A percentile compares a stretch with the other conserved stretches of the same genome.
phyloP scores from a whole-genome alignment of 2,329 filamentous ascomycete species.

The Elsinoe fawcettii region DNA sequence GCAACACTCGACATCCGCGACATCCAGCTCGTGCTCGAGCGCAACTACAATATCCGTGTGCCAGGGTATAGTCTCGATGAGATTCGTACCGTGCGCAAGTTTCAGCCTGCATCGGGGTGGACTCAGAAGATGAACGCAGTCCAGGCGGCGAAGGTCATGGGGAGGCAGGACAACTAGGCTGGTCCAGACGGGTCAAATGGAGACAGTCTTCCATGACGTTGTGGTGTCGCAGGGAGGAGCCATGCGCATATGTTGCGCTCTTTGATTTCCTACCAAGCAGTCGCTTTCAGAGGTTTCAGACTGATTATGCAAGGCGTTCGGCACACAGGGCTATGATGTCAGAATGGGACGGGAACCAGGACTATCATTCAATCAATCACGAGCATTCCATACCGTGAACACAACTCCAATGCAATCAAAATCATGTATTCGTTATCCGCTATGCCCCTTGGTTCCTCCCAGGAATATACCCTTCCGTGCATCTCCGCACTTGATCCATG shows the following conservation, averaged over 20 bases:
- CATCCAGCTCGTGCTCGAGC: constrained; percentile 48
- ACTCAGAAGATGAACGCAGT: constrained; percentile 96
- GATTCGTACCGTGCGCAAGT: constrained; percentile 86
- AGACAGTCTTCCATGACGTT: not conserved
- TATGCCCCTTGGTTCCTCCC: not conserved
- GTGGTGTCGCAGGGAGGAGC: too few relatives aligned
- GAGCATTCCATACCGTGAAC: not conserved
- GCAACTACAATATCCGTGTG: constrained; percentile 69
- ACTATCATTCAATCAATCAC: too few relatives aligned
- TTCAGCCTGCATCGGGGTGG: constrained; percentile 81
- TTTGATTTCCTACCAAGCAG: too few relatives aligned
- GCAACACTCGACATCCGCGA: constrained; percentile 76
- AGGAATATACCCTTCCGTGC: too few relatives aligned
- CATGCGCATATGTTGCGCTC: too few relatives aligned
- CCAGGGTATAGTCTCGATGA: constrained; percentile 94
- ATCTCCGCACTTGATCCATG: not conserved
- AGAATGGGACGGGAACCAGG: not conserved
- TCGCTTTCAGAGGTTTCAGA: not conserved
- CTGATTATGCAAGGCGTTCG: not conserved
- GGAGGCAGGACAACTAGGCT: constrained; percentile 22
- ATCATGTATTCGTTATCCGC: not conserved
- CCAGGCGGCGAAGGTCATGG: constrained; percentile 76
- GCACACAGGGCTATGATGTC: not conserved
- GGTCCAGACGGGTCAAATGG: not conserved
- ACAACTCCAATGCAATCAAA: not conserved